Percentiles rank a stretch among this genome's conserved stretches.
Evolutionary conservation across 345 rosid species (phyloP).

Genomic region (Crucihimalaya himalaica): DNA sequence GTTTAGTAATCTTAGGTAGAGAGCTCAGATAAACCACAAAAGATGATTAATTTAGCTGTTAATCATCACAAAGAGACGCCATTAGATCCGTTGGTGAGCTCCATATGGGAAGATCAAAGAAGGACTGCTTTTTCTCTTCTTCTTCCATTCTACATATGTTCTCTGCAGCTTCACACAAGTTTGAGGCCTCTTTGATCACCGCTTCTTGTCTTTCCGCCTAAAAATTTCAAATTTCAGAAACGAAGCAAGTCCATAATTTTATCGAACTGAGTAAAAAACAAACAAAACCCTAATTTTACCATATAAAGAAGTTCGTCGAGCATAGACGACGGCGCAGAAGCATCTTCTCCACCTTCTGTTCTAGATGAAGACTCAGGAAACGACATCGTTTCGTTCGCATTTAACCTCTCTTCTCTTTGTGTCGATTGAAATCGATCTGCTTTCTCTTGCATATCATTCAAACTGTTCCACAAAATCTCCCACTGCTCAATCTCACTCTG

Average conservation of each 20-base stretch:
- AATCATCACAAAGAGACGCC: constrained; percentile 62
- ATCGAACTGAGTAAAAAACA: neutral
- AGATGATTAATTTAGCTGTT: neutral
- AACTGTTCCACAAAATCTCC: constrained; percentile 61
- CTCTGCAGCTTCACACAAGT: constrained; percentile 69
- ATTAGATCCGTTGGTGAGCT: constrained; percentile 64
- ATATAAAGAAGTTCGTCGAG: constrained; percentile 58
- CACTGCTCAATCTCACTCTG: constrained; percentile 62
- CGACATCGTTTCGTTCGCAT: constrained; percentile 32
- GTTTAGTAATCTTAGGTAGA: neutral
- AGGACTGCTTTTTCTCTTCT: constrained; percentile 42
- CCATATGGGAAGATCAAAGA: constrained; percentile 73
- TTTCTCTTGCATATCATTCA: constrained; percentile 55
- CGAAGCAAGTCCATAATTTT: neutral
- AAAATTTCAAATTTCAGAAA: neutral
- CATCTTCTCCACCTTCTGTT: constrained; percentile 5
- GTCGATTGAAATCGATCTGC: constrained; percentile 36
- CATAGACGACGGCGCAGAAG: constrained; percentile 31
- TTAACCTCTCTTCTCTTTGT: constrained; percentile 25
- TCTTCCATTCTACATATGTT: constrained; percentile 54
- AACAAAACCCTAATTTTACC: constrained; percentile 53
- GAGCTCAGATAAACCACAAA: neutral
- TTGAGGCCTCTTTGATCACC: constrained; percentile 50
- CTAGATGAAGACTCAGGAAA: neutral
- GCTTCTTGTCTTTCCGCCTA: constrained; percentile 75